These are phyloP conservation scores for Dacryopinax spathularia DNA, from an alignment of 768 basidiomycete species.

Conservation along the genomic window DNA sequence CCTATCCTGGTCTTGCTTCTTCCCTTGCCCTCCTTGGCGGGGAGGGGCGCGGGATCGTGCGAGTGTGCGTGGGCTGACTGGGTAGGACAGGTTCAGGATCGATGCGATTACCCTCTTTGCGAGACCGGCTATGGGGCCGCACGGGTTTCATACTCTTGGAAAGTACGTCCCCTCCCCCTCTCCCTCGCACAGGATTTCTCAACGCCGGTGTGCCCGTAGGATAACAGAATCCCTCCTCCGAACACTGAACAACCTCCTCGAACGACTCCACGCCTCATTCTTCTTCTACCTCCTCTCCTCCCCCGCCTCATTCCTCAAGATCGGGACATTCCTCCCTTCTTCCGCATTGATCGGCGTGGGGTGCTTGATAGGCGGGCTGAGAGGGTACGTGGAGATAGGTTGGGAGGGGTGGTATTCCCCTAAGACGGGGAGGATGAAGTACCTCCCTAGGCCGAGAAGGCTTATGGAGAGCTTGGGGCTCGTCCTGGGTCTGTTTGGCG, in stretches of 20 bases:
- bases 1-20: not conserved
- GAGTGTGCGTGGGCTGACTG: too few species aligned
- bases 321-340: slow-evolving; percentile 81
- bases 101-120: slow-evolving; percentile 88
- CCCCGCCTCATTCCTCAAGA: slow-evolving; percentile 62
- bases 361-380: slow-evolving; percentile 72
- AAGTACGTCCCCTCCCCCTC: slow-evolving; percentile 35
- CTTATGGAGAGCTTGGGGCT: slow-evolving; percentile 40
- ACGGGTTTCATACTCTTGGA: slow-evolving; percentile 89
- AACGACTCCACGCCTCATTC: slow-evolving; percentile 92
- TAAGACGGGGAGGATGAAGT: not conserved
- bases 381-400: slow-evolving; percentile 52
- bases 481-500: slow-evolving; percentile 40
- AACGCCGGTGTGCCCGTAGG: slow-evolving; percentile 29
- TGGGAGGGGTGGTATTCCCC: slow-evolving; percentile 27
- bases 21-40: not conserved
- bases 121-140: slow-evolving; percentile 74
- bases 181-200: slow-evolving; percentile 6
- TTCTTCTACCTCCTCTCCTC: slow-evolving; percentile 81
- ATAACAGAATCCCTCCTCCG: slow-evolving; percentile 76
- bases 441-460: slow-evolving; percentile 31
- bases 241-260: slow-evolving; percentile 85
- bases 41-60: too few species aligned
- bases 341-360: slow-evolving; percentile 70
- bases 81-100: slow-evolving; percentile 76